These are phyloP conservation scores for Lyophyllum semitale DNA, from an alignment of 768 basidiomycete genomes.

Conservation along the genomic window DNA sequence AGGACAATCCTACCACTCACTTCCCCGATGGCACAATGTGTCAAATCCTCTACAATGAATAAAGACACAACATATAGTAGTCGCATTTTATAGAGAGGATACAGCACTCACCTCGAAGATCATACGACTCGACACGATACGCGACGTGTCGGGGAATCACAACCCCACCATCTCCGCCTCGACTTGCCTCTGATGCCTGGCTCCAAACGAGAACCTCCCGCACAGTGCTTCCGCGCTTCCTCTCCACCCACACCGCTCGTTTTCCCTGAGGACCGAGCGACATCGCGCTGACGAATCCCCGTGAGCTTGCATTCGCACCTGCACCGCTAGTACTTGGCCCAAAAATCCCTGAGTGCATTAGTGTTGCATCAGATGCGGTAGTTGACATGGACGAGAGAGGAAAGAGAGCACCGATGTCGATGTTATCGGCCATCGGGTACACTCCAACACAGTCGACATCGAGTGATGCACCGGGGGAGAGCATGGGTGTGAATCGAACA, in stretches of 20 bases:
- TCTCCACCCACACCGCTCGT: constrained; percentile 59
- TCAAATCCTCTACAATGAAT: constrained; percentile 40
- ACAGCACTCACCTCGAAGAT: constrained; percentile 36
- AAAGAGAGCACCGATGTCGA: constrained; percentile 7
- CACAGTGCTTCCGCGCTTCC: constrained; percentile 40
- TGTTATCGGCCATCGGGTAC: constrained; percentile 38
- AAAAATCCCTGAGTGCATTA: neutral
- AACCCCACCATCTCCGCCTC: constrained; percentile 3
- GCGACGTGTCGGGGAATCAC: constrained; percentile 33
- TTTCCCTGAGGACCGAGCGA: constrained; percentile 48
- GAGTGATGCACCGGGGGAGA: constrained; percentile 26
- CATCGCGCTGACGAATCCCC: constrained; percentile 53
- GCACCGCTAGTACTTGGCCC: neutral
- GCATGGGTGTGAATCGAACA: constrained; percentile 17
- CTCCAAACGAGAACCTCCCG: constrained; percentile 49
- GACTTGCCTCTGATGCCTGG: constrained; percentile 8
- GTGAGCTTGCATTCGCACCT: constrained; percentile 19
- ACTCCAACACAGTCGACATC: constrained; percentile 44
- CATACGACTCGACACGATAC: constrained; percentile 35
- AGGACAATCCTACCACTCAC: constrained; percentile 42
- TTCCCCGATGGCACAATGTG: constrained; percentile 47
- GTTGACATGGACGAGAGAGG: neutral
- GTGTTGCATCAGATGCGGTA: neutral
- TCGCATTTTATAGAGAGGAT: neutral
- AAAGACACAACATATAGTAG: neutral